Percentiles rank a stretch among this genome's conserved stretches.
Conservation (phyloP, 805 yeast genomes). For the Ogataea methylovora region DNA sequence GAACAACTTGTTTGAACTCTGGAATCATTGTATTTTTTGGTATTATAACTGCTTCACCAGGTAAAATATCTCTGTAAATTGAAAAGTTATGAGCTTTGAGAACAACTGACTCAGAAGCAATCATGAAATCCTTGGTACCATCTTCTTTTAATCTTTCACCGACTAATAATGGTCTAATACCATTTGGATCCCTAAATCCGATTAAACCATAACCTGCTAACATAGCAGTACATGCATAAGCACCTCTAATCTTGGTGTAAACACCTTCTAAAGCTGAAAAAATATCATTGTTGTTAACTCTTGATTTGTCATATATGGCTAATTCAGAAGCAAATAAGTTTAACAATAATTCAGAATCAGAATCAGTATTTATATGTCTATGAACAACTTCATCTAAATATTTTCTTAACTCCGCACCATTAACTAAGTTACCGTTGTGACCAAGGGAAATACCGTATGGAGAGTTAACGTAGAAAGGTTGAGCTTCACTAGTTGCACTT, state of each 20-base stretch:
- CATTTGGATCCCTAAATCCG: slow-evolving; percentile 97
- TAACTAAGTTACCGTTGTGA: slow-evolving; percentile 94
- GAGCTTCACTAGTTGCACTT: slow-evolving; percentile 93
- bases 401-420: slow-evolving; percentile 66
- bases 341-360: slow-evolving; percentile 85
- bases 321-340: slow-evolving; percentile 90
- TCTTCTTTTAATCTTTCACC: slow-evolving; percentile 73
- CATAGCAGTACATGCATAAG: slow-evolving; percentile 94
- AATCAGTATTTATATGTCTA: slow-evolving; percentile 95
- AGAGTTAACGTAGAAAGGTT: slow-evolving; percentile 95
- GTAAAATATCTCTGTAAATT: slow-evolving; percentile 72
- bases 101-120: slow-evolving; percentile 93
- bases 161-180: slow-evolving; percentile 82
- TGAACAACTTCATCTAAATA: slow-evolving; percentile 91
- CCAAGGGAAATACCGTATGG: slow-evolving; percentile 90
- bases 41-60: slow-evolving; percentile 95
- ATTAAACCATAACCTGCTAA: slow-evolving; percentile 93
- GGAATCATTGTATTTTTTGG: slow-evolving; percentile 69
- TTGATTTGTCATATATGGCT: slow-evolving; percentile 83
- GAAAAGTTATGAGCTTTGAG: slow-evolving; percentile 85
- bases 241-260: slow-evolving; percentile 78
- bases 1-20: slow-evolving; percentile 80
- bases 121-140: slow-evolving; percentile 81
- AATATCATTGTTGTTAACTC: slow-evolving; percentile 87
- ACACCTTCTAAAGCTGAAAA: slow-evolving; percentile 83